phyloP scores from a whole-genome alignment of 768 basidiomycete species.

The Tulasnella sp. region DNA sequence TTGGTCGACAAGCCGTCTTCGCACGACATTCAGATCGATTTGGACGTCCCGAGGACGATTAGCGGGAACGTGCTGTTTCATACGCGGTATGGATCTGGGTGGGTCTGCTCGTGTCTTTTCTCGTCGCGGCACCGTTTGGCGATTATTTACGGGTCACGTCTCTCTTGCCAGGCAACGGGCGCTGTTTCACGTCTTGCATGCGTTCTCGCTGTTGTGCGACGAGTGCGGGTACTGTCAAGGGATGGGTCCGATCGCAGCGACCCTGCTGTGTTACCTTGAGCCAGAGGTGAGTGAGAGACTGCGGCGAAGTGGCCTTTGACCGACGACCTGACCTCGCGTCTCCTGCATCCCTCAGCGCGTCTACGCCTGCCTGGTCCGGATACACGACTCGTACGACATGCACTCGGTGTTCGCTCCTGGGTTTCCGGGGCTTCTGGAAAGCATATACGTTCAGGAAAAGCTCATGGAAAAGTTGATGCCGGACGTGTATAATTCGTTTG shows the following conservation, averaged over 20 bases:
- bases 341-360: slow-evolving; percentile 37
- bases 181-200: slow-evolving; percentile 88
- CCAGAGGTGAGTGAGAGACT: slow-evolving; percentile 43
- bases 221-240: slow-evolving; percentile 96
- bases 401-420: slow-evolving; percentile 86
- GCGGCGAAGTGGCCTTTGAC: background rate
- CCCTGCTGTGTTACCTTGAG: slow-evolving; percentile 84
- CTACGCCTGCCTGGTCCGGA: slow-evolving; percentile 71
- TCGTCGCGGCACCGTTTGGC: background rate
- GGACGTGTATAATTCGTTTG: slow-evolving; percentile 72
- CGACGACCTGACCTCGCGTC: background rate
- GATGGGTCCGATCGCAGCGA: slow-evolving; percentile 96
- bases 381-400: slow-evolving; percentile 82
- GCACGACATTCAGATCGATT: slow-evolving; percentile 94
- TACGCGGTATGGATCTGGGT: slow-evolving; percentile 94
- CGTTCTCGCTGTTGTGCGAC: slow-evolving; percentile 74
- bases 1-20: slow-evolving; percentile 67
- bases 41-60: slow-evolving; percentile 95
- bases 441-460: slow-evolving; percentile 92
- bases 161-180: slow-evolving; percentile 62
- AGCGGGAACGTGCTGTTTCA: slow-evolving; percentile 89
- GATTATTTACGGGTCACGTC: background rate
- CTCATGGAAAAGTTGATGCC: slow-evolving; percentile 84
- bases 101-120: slow-evolving; percentile 25
- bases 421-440: slow-evolving; percentile 89